Evolutionary conservation across 208 protist species (phyloP), one percentile per base, ranked within the genome.

Genomic region (Zelonia costaricensis): DNA sequence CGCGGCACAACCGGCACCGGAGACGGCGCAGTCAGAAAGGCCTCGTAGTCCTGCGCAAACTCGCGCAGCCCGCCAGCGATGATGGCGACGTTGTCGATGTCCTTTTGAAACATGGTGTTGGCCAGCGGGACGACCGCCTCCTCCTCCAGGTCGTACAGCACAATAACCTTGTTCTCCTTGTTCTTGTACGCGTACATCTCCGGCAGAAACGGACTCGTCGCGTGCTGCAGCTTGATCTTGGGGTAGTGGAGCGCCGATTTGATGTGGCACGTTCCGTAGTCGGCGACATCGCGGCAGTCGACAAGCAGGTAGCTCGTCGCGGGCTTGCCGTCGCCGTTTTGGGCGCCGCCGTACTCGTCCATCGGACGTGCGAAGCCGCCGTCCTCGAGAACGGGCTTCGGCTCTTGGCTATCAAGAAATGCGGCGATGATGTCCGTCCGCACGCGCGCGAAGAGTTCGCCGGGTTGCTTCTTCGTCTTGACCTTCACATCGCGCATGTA

Each of bases 111-210:
- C 23, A 97, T 59, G 15, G 76, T 62, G 39, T 81, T 91, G 2
- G 71, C 89, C 15, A 95, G 55, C 30, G 63, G 53, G 23, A 76
- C 45, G 25, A 76, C 86, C 8, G 67, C 47, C 51, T 87, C 79
- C 58, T 95, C 92, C 46, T 94, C 90, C 15, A 94, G 35, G 45
- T 96, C 90, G 65, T 97, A 97, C n/a, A 95, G 54, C 3, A 95
- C 78, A 42, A 97, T 86, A 23, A 83, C 30, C 49, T 88, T 87
- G 25, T 84, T 81, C 2, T 81, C 76, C 64, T 93, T 96, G 74
- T 97, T 97, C 59, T 94, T 94, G 62, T 91, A 82, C 8, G 74
- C 49, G 71, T 83, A 92, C 78, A 97, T 92, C 57, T 94, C 88
- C 0, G 86, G 74, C 39, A 90, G 53, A 67, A 94, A 88, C 0